Base-by-base conservation (phyloP, 1,284 basidiomycete genomes). In the Tylopilus orsonianus region DNA sequence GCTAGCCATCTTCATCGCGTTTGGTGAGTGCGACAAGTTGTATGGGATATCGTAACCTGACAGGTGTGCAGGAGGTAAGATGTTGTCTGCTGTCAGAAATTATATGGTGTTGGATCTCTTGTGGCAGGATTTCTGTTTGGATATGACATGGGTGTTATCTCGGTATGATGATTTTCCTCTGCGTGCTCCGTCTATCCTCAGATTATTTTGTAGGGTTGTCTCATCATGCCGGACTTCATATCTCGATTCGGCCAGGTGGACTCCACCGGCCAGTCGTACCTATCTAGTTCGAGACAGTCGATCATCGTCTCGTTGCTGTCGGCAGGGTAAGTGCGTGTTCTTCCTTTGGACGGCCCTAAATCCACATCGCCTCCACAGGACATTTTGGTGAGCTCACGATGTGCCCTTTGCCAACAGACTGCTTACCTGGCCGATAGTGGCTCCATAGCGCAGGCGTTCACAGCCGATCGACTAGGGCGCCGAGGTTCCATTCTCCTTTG, bases 171-270 rank as follows among this genome's bases (percentile, higher is more conserved):
- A n/a, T 51, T 33, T 45, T 36, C 19, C 18, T 23, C 27, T 16
- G 12, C 38, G 43, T 20, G 6, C 35, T 38, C 37, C 16, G 35
- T 16, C n/a, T 24, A 8, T 22, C 24, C 9, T 33, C 85, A 79
- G 86, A 87, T 78, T 85, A 85, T 65, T 67, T 87, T 33, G 32
- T n/a, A n/a, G n/a, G n/a, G n/a, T n/a, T n/a, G n/a, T n/a, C n/a
- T n/a, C n/a, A 87, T 89, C 52, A 90, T 90, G 87, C 78, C 79
- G 5, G 84, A 89, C 64, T 90, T 91, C 64, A 72, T 87, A 49
- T 56, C 70, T 46, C 78, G 85, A 13, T 89, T 89, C 59, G 87
- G 87, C n/a, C 70, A 81, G 57, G 46, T 71, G 14, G 75, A 64
- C 46, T 56, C 67, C 3, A 64, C 78, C 52, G 85, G 84, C 4